These are phyloP conservation scores for Aspergillus leporis DNA, from an alignment of 495 filamentous ascomycete species.

Conservation along the genomic window DNA sequence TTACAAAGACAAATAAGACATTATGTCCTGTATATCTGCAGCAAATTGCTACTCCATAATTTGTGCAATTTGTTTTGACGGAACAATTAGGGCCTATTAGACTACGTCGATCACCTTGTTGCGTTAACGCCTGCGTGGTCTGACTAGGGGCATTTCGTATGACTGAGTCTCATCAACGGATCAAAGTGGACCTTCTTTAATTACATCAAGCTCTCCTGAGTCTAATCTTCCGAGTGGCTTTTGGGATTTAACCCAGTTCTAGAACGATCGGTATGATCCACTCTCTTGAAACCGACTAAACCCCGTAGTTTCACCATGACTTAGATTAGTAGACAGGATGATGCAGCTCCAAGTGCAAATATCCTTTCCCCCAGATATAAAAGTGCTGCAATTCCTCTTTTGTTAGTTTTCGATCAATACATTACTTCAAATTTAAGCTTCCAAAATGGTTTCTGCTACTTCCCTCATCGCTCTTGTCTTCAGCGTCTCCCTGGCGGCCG, in stretches of 20 bases:
- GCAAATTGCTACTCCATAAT: too few species aligned
- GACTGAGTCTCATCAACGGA: background rate
- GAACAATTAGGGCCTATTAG: too few species aligned
- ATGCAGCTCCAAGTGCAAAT: background rate
- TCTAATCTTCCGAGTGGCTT: background rate
- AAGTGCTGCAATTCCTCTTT: background rate
- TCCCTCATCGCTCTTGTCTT: slow-evolving; percentile 18
- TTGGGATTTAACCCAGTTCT: background rate
- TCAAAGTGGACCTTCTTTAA: background rate
- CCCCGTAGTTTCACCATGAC: background rate
- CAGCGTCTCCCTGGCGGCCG: slow-evolving; percentile 18
- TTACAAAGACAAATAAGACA: too few species aligned
- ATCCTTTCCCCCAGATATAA: background rate
- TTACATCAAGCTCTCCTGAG: background rate
- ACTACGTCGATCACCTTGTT: background rate
- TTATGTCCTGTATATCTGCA: too few species aligned
- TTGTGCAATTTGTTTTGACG: too few species aligned
- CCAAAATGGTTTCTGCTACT: slow-evolving; percentile 25
- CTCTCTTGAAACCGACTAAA: background rate
- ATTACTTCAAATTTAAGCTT: background rate
- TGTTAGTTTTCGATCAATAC: background rate
- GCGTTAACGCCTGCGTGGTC: background rate
- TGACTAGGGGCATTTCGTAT: too few species aligned
- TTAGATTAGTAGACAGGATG: too few species aligned
- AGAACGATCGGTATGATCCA: background rate